These are phyloP conservation scores for Agrocybe pediades DNA, from an alignment of 768 basidiomycete species.

Conservation along the genomic window DNA sequence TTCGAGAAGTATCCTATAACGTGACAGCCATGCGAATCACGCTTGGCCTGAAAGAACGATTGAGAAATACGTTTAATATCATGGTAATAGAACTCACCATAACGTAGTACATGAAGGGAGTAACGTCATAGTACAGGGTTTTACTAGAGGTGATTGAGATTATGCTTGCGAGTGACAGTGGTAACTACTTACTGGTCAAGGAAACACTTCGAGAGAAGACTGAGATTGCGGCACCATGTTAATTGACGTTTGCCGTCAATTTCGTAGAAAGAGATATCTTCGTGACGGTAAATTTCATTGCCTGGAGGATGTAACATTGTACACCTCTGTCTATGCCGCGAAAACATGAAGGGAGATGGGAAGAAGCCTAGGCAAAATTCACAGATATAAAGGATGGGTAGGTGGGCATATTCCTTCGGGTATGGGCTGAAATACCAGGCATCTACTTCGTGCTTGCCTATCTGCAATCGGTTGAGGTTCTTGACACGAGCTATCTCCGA, in stretches of 20 bases:
- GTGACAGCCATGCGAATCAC: constrained; percentile 91
- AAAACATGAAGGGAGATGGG: constrained; percentile 87
- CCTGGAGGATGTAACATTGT: constrained; percentile 93
- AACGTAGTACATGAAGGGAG: constrained; percentile 99
- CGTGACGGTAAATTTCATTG: constrained; percentile 98
- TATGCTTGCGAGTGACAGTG: no score
- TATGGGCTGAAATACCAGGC: constrained; percentile 99
- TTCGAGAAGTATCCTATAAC: constrained; percentile 98
- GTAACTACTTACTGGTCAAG: constrained; percentile 83
- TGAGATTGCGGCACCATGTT: constrained; percentile 96
- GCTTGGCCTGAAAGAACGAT: constrained; percentile 54
- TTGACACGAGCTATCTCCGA: constrained; percentile 98
- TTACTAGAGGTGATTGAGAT: no score
- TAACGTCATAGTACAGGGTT: constrained; percentile 99
- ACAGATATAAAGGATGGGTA: constrained; percentile 95
- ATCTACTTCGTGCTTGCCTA: constrained; percentile 95
- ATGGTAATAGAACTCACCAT: constrained; percentile 61
- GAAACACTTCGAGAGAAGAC: constrained; percentile 96
- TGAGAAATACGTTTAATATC: constrained; percentile 3
- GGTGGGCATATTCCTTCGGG: constrained; percentile 96
- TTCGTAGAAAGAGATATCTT: constrained; percentile 97
- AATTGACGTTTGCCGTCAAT: constrained; percentile 96
- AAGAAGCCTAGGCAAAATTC: constrained; percentile 97
- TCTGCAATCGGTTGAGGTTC: constrained; percentile 95
- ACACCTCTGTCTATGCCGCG: constrained; percentile 90